These are phyloP conservation scores for Quaeritorhiza haematococci DNA, from an alignment of 371 early-diverging fungal species.

Conservation along the genomic window DNA sequence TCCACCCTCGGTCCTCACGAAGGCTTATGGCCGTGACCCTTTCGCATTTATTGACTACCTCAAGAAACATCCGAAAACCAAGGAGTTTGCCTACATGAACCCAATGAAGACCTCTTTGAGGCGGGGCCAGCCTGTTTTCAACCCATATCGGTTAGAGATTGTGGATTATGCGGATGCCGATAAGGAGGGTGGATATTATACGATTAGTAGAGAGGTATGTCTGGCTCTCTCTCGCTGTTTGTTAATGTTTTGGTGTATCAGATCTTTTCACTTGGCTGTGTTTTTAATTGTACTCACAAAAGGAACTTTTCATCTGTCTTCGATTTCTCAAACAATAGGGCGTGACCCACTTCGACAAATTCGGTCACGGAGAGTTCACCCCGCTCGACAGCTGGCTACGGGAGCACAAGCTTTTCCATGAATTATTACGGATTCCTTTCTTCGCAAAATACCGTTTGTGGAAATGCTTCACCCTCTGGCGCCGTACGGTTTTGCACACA, in stretches of 20 bases:
- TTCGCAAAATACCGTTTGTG: constrained; percentile 43
- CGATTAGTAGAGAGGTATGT: constrained; percentile 36
- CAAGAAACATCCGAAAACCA: constrained; percentile 15
- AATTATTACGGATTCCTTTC: constrained; percentile 39
- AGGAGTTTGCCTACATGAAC: constrained; percentile 43
- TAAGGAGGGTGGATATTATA: constrained; percentile 38
- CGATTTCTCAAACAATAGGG: constrained; percentile 27
- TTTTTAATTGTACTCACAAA: not conserved
- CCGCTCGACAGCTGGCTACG: constrained; percentile 41
- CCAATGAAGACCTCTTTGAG: constrained; percentile 20
- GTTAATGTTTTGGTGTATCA: not conserved
- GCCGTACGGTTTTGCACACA: constrained; percentile 37
- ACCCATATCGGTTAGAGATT: constrained; percentile 44
- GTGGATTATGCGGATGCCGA: constrained; percentile 38
- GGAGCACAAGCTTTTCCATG: constrained; percentile 43
- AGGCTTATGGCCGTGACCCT: constrained; percentile 6
- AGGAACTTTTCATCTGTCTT: not conserved
- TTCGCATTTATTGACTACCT: constrained; percentile 34
- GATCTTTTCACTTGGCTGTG: not conserved
- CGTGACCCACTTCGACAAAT: constrained; percentile 36
- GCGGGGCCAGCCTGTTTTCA: constrained; percentile 33
- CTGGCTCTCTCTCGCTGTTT: not conserved
- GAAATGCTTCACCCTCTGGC: constrained; percentile 50
- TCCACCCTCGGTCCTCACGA: not conserved
- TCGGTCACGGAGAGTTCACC: constrained; percentile 48